These are phyloP conservation scores for Calocera viscosa DNA, from an alignment of 768 basidiomycete genomes.

Conservation along the genomic window DNA sequence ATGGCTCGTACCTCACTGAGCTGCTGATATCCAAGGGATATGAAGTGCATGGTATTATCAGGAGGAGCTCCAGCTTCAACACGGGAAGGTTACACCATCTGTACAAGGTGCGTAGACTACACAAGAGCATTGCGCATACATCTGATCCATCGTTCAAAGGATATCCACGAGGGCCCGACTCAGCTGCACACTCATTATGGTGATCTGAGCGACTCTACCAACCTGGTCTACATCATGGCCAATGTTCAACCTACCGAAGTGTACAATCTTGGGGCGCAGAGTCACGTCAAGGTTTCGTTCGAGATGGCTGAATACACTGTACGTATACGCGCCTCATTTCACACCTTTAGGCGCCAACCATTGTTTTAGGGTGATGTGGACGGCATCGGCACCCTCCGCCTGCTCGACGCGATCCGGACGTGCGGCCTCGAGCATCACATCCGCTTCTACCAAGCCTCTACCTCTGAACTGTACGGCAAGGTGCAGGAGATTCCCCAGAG, in stretches of 20 bases:
- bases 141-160: constrained; percentile 25
- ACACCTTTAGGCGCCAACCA: not conserved
- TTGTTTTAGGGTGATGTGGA: constrained; percentile 66
- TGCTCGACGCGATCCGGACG: constrained; percentile 91
- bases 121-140: not conserved
- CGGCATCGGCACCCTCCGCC: constrained; percentile 83
- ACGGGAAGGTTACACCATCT: constrained; percentile 89
- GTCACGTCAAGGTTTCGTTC: constrained; percentile 98
- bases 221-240: constrained; percentile 91
- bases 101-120: constrained; percentile 36
- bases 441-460: constrained; percentile 95
- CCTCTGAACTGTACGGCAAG: constrained; percentile 93
- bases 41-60: constrained; percentile 88
- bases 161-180: constrained; percentile 75
- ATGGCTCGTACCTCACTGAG: constrained; percentile 88
- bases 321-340: not conserved
- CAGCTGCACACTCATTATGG: constrained; percentile 82
- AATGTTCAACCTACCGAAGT: constrained; percentile 91
- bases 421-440: constrained; percentile 87
- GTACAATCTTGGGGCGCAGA: constrained; percentile 96
- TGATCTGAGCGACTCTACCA: constrained; percentile 90
- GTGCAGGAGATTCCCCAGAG: constrained; percentile 91
- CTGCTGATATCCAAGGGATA: constrained; percentile 77
- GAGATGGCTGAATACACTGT: constrained; percentile 97
- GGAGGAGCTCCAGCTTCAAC: constrained; percentile 96